Evolutionary conservation across 768 basidiomycete species (phyloP), one percentile per base, ranked within the genome.

Genomic region (Lentinus tigrinus): DNA sequence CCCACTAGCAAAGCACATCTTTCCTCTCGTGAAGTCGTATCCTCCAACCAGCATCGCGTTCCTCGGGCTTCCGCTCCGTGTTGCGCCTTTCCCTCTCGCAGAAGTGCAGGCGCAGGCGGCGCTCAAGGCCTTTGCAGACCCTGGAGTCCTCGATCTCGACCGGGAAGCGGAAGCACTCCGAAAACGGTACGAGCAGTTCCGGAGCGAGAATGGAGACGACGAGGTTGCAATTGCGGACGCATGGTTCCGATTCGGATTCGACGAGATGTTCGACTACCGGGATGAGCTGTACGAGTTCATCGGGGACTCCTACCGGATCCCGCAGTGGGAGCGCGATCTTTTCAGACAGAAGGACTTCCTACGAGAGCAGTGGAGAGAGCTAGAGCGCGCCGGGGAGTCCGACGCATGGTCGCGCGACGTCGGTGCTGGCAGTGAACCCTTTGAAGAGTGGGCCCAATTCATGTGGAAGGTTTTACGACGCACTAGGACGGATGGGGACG

Each of bases 101-200:
- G 92, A 97, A 70, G 83, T 82, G 0, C 94, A 96, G 71, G 86
- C 87, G 0, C 82, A 80, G 0, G 86, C 84, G 1, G 78, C 82
- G 10, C 69, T 85, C 23, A 76, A 77, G 24, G 82, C 80, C 0
- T 87, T 91, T 60, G 72, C 74, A 8, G 64, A 84, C 48, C 84
- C 83, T 1, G 65, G 67, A 21, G 68, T 76, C 19, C 71, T 91
- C 4, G 79, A 90, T 61, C 55, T 68, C 34, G 69, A 72, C 6
- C 65, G 68, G 27, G 88, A 88, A 65, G 73, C 76, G 0, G 71
- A 71, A 17, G 79, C 73, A 16, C 69, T 88, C 43, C 64, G 82
- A 14, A 70, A 76, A 9, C 81, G 84, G 6, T 80, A 81, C 52
- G 74, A 77, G 37, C 63, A 70, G 2, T 73, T 88, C 40, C 70